Percentiles rank a stretch among this genome's conserved stretches.
Conservation (phyloP, 345 rosid species). For the Bruguiera gymnorhiza region DNA sequence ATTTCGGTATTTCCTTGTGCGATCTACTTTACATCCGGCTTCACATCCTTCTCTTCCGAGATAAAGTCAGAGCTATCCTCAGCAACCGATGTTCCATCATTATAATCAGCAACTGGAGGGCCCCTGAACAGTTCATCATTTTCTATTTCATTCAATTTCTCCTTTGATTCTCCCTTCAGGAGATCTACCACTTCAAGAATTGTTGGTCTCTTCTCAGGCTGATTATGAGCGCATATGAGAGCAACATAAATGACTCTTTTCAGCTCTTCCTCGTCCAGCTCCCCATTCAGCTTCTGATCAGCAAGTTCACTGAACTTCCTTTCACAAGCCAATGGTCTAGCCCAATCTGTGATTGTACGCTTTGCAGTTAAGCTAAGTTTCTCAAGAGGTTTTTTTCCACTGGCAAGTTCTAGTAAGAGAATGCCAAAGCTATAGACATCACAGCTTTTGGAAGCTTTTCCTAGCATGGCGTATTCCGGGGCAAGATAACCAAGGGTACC, state of each 20-base stretch:
- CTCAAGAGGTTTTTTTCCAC: conserved; percentile 66
- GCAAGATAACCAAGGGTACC: conserved; percentile 82
- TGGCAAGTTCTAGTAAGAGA: conserved; percentile 63
- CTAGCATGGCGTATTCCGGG: conserved; percentile 77
- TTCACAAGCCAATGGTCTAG: conserved; percentile 53
- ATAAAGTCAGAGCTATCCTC: conserved; percentile 54
- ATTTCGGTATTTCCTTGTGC: conserved; percentile 1
- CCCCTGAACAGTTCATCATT: conserved; percentile 55
- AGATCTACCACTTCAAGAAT: conserved; percentile 68
- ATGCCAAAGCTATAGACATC: conserved; percentile 83
- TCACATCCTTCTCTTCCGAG: conserved; percentile 42
- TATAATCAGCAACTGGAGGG: conserved; percentile 22
- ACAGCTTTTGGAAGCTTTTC: conserved; percentile 74
- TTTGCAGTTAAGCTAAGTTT: conserved; percentile 36
- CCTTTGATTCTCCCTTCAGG: conserved; percentile 55
- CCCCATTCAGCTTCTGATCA: conserved; percentile 57
- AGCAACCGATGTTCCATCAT: conserved; percentile 24
- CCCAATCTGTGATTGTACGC: conserved; percentile 62
- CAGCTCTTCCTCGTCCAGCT: conserved; percentile 55
- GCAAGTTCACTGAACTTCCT: conserved; percentile 55
- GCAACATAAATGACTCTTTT: conserved; percentile 49
- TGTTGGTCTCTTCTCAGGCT: conserved; percentile 61
- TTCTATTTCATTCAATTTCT: conserved; percentile 56
- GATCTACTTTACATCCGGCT: conserved; percentile 27
- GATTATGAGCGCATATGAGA: conserved; percentile 52